Conservation (phyloP, 2,329 filamentous ascomycete genomes). For the Colletotrichum caudatum region DNA sequence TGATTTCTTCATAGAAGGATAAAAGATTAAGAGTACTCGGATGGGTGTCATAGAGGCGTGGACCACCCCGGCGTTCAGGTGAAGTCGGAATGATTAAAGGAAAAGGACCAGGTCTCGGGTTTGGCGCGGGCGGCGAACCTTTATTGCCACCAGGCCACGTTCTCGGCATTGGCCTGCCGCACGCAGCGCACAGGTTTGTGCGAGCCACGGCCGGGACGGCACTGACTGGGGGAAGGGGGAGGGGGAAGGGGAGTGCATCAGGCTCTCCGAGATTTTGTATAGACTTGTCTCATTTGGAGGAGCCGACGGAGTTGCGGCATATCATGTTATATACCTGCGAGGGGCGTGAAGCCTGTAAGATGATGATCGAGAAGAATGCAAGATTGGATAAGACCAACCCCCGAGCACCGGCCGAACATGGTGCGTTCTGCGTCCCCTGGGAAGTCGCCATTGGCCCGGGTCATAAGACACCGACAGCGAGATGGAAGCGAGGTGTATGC, state of each 20-base stretch:
- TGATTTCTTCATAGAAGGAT: constrained; percentile 25
- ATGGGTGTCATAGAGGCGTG: background rate
- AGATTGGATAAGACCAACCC: constrained; percentile 5
- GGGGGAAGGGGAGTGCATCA: background rate
- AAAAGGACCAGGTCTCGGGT: background rate
- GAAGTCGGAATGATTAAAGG: background rate
- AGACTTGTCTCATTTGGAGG: constrained; percentile 3
- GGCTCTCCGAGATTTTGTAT: constrained; percentile 1
- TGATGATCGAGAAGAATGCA: constrained; percentile 1
- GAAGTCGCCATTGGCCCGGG: background rate
- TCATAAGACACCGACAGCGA: background rate
- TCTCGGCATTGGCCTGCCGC: background rate
- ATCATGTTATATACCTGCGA: constrained; percentile 1
- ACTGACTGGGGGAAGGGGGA: background rate
- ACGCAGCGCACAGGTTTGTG: background rate
- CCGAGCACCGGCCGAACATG: background rate
- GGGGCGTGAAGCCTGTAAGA: constrained; percentile 1
- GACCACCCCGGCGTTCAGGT: constrained; percentile 4
- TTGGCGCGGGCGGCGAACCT: constrained; percentile 7
- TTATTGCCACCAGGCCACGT: background rate
- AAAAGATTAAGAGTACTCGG: background rate
- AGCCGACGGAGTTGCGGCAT: constrained; percentile 14
- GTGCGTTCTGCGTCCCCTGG: background rate
- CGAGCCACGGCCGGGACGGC: background rate
- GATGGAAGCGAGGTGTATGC: background rate